Base-by-base conservation (phyloP, 306 rosid species). In the Acacia confusa region DNA sequence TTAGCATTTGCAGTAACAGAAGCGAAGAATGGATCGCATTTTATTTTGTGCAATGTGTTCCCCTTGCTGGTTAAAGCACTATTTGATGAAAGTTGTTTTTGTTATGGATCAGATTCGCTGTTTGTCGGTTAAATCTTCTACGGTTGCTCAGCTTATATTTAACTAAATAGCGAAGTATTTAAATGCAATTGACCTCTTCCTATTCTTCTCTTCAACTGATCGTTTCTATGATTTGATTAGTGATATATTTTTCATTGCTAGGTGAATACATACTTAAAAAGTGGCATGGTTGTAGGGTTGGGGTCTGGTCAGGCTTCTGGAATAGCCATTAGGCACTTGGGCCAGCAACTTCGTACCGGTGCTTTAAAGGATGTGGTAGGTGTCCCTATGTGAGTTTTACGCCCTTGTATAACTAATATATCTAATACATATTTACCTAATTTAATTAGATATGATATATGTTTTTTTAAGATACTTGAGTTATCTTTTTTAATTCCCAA, bases 251-350 rank as follows among this genome's bases (percentile, higher is more conserved):
- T 70, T 85, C 82, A 36, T 87, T 89, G 70, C 58, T 81, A 92
- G 96, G 97, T 92, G 90, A 90, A 94, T 84, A 74, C 91, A 41
- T 87, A 92, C n/a, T 81, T 92, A 60, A 85, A 86, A 85, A 89
- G 88, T 80, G 97, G 96, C 58, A 94, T 92, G 97, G 88, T 91
- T 79, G 83, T 92, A 79, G 98, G 97, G 55, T 84, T 92, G 85
- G 98, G 96, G 12, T 92, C 91, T 70, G 96, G 97, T 61, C 90
- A 86, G 82, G 94, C 94, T 82, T 94, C 93, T 81, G 91, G 84
- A 44, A 84, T 94, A 93, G 97, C 96, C 64, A 90, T 94, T 78
- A 91, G 90, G 87, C 92, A 92, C 86, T 76, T 94, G 84, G 97
- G 98, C 80, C 87, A 82, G 82, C 93, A 91, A 75, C 96, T 94